These are phyloP conservation scores for Backusella tarrabulga DNA, from an alignment of 192 early-diverging fungal genomes.

Conservation along the genomic window DNA sequence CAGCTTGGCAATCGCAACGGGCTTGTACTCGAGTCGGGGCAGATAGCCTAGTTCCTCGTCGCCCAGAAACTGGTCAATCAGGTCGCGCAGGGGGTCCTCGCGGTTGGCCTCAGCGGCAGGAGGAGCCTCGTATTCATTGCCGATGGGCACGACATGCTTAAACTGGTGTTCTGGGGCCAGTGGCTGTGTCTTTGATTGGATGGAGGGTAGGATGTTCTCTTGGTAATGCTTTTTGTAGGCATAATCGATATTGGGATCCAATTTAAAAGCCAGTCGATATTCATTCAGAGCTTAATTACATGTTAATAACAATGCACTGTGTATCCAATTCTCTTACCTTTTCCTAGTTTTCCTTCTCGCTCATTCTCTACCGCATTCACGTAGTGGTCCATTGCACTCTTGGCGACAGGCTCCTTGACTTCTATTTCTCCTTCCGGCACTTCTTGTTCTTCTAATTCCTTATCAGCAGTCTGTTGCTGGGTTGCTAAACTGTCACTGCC, in stretches of 20 bases:
- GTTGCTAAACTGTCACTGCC: neutral
- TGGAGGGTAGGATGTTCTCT: neutral
- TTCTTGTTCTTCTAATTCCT: neutral
- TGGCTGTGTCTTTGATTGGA: neutral
- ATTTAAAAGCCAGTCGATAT: slow-evolving; percentile 37
- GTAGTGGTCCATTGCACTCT: slow-evolving; percentile 34
- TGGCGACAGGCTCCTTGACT: neutral
- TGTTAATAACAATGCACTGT: neutral
- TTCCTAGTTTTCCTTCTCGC: slow-evolving; percentile 34
- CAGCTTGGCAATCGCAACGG: slow-evolving; percentile 29
- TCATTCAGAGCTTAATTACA: slow-evolving; percentile 25
- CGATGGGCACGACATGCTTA: slow-evolving; percentile 5
- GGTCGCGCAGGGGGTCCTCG: neutral
- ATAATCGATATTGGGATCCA: slow-evolving; percentile 32
- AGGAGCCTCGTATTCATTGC: slow-evolving; percentile 2
- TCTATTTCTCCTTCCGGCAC: neutral
- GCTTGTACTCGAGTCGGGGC: slow-evolving; percentile 29
- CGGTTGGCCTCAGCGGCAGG: neutral
- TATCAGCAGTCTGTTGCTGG: neutral
- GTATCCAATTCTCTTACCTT: slow-evolving; percentile 17
- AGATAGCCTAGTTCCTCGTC: slow-evolving; percentile 5
- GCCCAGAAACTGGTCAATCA: neutral
- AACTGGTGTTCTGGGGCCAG: neutral
- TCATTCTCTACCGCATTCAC: slow-evolving; percentile 31
- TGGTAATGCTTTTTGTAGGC: slow-evolving; percentile 29